Base-by-base conservation (phyloP, 345 rosid genomes). In the Linum trigynum region DNA sequence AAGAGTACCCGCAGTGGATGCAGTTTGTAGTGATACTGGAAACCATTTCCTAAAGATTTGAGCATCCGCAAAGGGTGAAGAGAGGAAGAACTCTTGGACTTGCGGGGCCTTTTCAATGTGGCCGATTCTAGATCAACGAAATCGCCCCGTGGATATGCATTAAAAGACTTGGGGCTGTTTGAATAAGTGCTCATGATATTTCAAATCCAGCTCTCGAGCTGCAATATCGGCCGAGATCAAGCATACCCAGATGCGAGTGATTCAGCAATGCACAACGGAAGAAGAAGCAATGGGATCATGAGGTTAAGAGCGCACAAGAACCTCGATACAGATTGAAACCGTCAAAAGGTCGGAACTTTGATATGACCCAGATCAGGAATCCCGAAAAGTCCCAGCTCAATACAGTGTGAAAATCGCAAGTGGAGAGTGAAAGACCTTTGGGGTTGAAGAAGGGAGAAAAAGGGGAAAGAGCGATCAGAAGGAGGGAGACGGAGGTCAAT, bases 81-180 rank as follows among this genome's bases (percentile, higher is more conserved):
- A 12, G 74, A 55, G 38, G 78, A 48, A 9, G 53, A 77, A 12
- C 59, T 78, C 83, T 79, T 90, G 16, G 82, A 62, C 73, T 81
- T 88, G 59, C 92, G 77, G 53, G 77, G 41, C 81, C 89, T 80
- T 71, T 79, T 90, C 35, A 77, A 36, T 23, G 81, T 66, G 66
- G 84, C 90, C 70, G 74, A 84, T 75, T 94, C 99, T 77, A 94
- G 63, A 74, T 90, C 99, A 23, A 23, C 32, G 56, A 90, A 82
- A 56, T 90, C 96, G 66, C 76, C 72, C 69, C 85, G 78, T 23
- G 92, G 85, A 70, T 94, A 94, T 50, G 97, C 89, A 72, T 73
- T 64, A 71, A 85, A 90, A 61, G 90, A 71, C 67, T 90, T 88
- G 40, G 88, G 76, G 72, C 78, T 85, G 60, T 74, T 83, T 68